A percentile compares a stretch with the other conserved stretches of the same genome.
Evolutionary conservation across 306 rosid species (phyloP).

Genomic region (Heteromeles arbutifolia): DNA sequence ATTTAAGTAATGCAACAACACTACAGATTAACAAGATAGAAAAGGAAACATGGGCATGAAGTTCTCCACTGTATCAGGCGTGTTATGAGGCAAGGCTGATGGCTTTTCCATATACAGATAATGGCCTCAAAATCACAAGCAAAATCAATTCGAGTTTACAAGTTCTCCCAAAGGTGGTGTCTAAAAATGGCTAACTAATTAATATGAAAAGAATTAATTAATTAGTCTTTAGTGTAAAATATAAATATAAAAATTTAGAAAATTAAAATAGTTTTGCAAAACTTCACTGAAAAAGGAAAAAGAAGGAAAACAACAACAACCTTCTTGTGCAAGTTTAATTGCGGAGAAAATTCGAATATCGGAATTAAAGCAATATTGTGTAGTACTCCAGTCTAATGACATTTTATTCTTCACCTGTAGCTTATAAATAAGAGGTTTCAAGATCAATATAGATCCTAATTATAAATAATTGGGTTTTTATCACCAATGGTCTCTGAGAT

Average conservation of each 20-base stretch:
- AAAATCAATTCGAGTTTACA: not conserved
- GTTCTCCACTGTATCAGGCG: slow-evolving; percentile 16
- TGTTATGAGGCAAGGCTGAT: not conserved
- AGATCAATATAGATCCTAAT: too few relatives aligned
- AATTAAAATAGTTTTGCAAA: not conserved
- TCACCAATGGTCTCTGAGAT: too few relatives aligned
- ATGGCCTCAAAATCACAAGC: not conserved
- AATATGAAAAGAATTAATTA: not conserved
- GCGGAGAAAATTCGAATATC: not conserved
- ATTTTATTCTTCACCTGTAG: too few relatives aligned
- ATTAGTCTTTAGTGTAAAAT: not conserved
- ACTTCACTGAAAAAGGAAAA: not conserved
- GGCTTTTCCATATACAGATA: not conserved
- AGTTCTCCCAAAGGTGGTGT: not conserved
- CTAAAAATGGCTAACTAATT: not conserved
- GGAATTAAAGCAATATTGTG: not conserved
- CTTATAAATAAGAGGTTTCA: too few relatives aligned
- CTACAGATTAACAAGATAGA: not conserved
- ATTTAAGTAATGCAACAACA: not conserved
- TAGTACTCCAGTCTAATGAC: not conserved
- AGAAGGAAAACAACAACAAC: not conserved
- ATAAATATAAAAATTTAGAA: not conserved
- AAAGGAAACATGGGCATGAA: not conserved
- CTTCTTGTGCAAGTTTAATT: not conserved
- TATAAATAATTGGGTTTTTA: too few relatives aligned